A percentile compares a stretch with the other conserved stretches of the same genome.
phyloP scores from a whole-genome alignment of 2,329 filamentous ascomycete genomes.

The Coniochaeta pulveracea region DNA sequence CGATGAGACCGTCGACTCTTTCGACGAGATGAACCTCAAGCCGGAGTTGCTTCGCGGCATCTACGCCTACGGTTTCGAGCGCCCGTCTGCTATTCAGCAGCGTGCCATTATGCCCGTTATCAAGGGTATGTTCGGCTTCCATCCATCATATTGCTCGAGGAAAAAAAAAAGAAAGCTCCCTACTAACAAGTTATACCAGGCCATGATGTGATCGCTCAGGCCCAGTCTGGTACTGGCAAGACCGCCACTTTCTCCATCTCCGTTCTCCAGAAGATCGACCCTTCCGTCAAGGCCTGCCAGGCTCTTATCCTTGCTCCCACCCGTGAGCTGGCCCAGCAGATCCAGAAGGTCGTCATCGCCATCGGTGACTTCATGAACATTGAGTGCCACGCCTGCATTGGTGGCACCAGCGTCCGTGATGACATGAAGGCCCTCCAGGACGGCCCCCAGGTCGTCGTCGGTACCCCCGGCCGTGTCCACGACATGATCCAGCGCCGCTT shows the following conservation, averaged over 20 bases:
- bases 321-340: constrained; percentile 97
- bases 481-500: constrained; percentile 99
- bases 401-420: constrained; percentile 93
- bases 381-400: constrained; percentile 98
- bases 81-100: constrained; percentile 98
- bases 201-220: constrained; percentile 98
- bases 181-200: constrained; percentile 32
- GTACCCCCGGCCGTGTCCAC: constrained; percentile 95
- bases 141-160: background rate
- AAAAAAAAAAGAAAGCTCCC: background rate
- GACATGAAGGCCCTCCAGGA: constrained; percentile 97
- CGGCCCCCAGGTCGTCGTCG: constrained; percentile 92
- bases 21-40: constrained; percentile 97
- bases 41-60: constrained; percentile 95
- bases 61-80: constrained; percentile 99
- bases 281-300: constrained; percentile 91
- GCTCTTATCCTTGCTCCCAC: constrained; percentile 95
- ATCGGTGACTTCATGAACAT: constrained; percentile 99
- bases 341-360: constrained; percentile 97
- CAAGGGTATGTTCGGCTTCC: constrained; percentile 59
- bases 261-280: constrained; percentile 96
- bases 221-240: constrained; percentile 99
- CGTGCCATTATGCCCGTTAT: constrained; percentile 99
- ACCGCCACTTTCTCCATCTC: constrained; percentile 99
- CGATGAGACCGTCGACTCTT: constrained; percentile 98